Conservation (phyloP, 2,329 filamentous ascomycete species). For the Fonsecaea pugnacius region DNA sequence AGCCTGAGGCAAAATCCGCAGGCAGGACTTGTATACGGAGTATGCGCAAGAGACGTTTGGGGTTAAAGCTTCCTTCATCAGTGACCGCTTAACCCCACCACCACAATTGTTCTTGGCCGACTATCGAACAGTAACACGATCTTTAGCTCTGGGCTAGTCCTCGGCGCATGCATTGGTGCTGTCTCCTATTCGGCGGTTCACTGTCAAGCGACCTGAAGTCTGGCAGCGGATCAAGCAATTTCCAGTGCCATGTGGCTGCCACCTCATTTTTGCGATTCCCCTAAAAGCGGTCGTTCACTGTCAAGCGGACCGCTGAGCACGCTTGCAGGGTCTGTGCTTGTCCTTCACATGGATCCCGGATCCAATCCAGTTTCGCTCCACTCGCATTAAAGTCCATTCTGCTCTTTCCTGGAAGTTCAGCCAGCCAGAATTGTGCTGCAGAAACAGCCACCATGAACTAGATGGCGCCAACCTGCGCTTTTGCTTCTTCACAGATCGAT, state of each 20-base stretch:
- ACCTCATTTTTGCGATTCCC: conserved; percentile 24
- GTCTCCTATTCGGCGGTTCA: conserved; percentile 20
- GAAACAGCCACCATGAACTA: conserved; percentile 18
- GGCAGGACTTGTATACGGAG: background rate
- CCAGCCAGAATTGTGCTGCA: conserved; percentile 24
- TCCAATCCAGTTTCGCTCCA: conserved; percentile 3
- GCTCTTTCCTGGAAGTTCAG: conserved; percentile 25
- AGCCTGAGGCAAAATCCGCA: background rate
- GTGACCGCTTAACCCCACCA: background rate
- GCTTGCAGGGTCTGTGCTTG: conserved; percentile 20
- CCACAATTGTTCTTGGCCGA: background rate
- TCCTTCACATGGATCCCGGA: conserved; percentile 6
- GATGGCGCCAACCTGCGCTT: conserved; percentile 2
- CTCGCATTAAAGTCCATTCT: conserved; percentile 10
- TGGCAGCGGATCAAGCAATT: conserved; percentile 36
- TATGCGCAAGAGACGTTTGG: conserved; percentile 2
- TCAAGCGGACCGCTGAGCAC: background rate
- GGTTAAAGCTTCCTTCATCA: conserved; percentile 3
- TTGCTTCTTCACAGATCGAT: conserved; percentile 17
- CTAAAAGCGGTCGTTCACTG: background rate
- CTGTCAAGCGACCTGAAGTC: conserved; percentile 14
- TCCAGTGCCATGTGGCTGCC: conserved; percentile 36
- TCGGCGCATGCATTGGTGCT: conserved; percentile 6
- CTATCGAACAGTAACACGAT: background rate
- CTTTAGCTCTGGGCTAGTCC: conserved; percentile 19